Base-by-base conservation (phyloP, 805 yeast genomes). In the Schizosaccharomyces japonicus region DNA sequence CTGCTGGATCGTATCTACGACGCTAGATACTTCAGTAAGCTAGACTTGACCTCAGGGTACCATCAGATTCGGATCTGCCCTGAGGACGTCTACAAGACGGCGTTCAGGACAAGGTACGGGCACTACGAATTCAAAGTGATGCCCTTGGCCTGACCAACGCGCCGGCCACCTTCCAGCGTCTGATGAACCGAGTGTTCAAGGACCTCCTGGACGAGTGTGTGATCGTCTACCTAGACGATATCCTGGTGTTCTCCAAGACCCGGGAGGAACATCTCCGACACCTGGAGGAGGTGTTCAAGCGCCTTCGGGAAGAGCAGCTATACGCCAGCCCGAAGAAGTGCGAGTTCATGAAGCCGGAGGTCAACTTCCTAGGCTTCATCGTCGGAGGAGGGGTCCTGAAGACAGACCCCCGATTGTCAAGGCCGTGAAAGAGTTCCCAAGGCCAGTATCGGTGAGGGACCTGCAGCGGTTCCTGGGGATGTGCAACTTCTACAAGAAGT, bases 121-220 rank as follows among this genome's bases (percentile, higher is more conserved):
- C 49, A 50, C 5, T 56, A 47, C 45, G 54, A 58, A 39, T 58
- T 52, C 49, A 45, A 28, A 1, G 60, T 55, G 5, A 55, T 58
- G 58, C 61, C 59, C 55, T 58, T 47, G 62, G 60, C 1, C 47
- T 55, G 39, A 32, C 51, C 10, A 56, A 54, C 45, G 60, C 58
- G 2, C 61, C 61, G 0, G 55, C 57, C 1, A 48, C 54, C 3
- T 58, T 59, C 40, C 60, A 57, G 28, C 17, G 45, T 2, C 32
- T 45, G 10, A 51, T 51, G 33, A 49, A 51, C 34, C 27, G 32
- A 15, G 28, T 51, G 10, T 31, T 51, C 11, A 32, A 39, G 8
- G 49, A 51, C 5, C 44, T 33, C 17, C 47, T 55, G 2, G 48
- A 47, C 7, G 47, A 42, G 4, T 23, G 10, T 2, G 45, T 39